These are phyloP conservation scores for Aspergillus sp. DNA, from an alignment of 2,329 filamentous ascomycete genomes.

Conservation along the genomic window DNA sequence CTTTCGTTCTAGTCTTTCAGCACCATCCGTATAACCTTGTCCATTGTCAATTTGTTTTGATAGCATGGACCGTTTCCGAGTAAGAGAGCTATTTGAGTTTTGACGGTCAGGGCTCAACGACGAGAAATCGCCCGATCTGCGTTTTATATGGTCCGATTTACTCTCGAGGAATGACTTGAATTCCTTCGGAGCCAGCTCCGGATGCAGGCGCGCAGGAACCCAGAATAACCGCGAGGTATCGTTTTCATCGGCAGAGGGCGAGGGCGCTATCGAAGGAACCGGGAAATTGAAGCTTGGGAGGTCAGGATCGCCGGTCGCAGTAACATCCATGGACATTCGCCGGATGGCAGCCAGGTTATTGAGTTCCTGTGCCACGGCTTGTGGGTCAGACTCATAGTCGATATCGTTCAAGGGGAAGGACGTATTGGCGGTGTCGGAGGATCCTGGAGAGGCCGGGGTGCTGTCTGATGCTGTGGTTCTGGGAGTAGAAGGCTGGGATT, in stretches of 20 bases:
- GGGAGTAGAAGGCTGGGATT: conserved; percentile 26
- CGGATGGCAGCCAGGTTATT: conserved; percentile 88
- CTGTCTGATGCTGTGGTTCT: conserved; percentile 40
- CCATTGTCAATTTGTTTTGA: conserved; percentile 85
- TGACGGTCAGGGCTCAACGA: conserved; percentile 56
- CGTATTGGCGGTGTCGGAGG: conserved; percentile 58
- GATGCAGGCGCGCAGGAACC: conserved; percentile 93
- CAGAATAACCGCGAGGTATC: conserved; percentile 88
- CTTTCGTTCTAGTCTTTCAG: conserved; percentile 74
- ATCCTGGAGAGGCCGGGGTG: conserved; percentile 55
- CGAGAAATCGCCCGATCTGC: conserved; percentile 72
- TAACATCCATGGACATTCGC: conserved; percentile 92
- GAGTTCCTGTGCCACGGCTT: conserved; percentile 85
- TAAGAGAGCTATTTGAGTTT: conserved; percentile 60
- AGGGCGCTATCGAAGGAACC: conserved; percentile 45
- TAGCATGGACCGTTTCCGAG: conserved; percentile 92
- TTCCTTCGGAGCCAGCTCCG: conserved; percentile 89
- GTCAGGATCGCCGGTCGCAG: conserved; percentile 60
- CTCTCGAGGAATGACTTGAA: conserved; percentile 97
- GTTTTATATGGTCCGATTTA: conserved; percentile 83
- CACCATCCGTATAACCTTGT: conserved; percentile 75
- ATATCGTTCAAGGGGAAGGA: conserved; percentile 77
- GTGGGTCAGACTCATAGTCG: conserved; percentile 86
- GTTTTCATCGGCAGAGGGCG: conserved; percentile 66
- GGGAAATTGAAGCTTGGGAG: conserved; percentile 45